Conservation (phyloP, 164 flowering plant species). For the grape (Vitis vinifera) region ASM3070453v1 NC_081805.1:9765001-9765500, state of each 20-base stretch:
- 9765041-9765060: too few species aligned
- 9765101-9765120: not conserved
- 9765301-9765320: constrained; percentile 87
- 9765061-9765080: too few species aligned
- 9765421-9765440: not conserved
- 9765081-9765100: not conserved
- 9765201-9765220: too few species aligned
- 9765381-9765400: not conserved
- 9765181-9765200: too few species aligned
- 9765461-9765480: not conserved
- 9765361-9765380: constrained; percentile 3
- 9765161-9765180: too few species aligned
- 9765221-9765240: not conserved
- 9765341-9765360: constrained; percentile 66
- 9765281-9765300: constrained; percentile 95
- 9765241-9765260: not conserved
- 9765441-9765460: not conserved
- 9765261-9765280: constrained; percentile 15
- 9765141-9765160: too few species aligned
- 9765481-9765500: not conserved
- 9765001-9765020: too few species aligned
- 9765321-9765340: constrained; percentile 93
- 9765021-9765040: too few species aligned
- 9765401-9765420: not conserved
- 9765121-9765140: not conserved